Evolutionary conservation across 2,329 filamentous ascomycete species (phyloP).

Genomic region (Aspergillus brasiliensis): DNA sequence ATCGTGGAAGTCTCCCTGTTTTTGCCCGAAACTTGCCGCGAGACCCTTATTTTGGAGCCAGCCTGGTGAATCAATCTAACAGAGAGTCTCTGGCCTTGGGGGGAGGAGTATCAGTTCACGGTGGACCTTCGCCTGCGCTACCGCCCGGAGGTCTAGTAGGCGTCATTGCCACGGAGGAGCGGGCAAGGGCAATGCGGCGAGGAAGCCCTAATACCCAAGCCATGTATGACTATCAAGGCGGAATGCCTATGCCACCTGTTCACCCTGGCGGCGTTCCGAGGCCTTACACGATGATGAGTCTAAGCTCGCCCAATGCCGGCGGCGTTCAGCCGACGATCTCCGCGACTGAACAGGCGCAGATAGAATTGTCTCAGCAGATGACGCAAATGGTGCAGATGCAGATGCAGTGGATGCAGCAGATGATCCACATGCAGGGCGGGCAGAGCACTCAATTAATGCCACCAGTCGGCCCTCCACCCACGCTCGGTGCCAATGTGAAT

Average conservation of each 20-base stretch:
- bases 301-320: constrained; percentile 25
- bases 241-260: constrained; percentile 32
- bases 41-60: constrained; percentile 81
- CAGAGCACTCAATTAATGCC: constrained; percentile 36
- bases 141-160: constrained; percentile 81
- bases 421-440: constrained; percentile 64
- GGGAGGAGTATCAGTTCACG: constrained; percentile 54
- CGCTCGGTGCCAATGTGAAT: constrained; percentile 27
- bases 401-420: constrained; percentile 84
- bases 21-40: constrained; percentile 81
- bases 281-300: constrained; percentile 40
- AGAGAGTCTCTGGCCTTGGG: constrained; percentile 75
- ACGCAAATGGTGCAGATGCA: constrained; percentile 89
- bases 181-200: constrained; percentile 73
- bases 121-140: constrained; percentile 41
- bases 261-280: constrained; percentile 36
- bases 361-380: constrained; percentile 83
- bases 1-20: constrained; percentile 65
- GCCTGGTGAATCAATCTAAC: constrained; percentile 70
- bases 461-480: constrained; percentile 30
- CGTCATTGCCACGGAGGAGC: constrained; percentile 83
- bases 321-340: constrained; percentile 46
- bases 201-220: constrained; percentile 72
- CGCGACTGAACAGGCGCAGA: constrained; percentile 70
- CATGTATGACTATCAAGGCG: constrained; percentile 42